Evolutionary conservation across 164 flowering plant genomes (phyloP).

Genomic region (Paratinospora sagittata): DNA sequence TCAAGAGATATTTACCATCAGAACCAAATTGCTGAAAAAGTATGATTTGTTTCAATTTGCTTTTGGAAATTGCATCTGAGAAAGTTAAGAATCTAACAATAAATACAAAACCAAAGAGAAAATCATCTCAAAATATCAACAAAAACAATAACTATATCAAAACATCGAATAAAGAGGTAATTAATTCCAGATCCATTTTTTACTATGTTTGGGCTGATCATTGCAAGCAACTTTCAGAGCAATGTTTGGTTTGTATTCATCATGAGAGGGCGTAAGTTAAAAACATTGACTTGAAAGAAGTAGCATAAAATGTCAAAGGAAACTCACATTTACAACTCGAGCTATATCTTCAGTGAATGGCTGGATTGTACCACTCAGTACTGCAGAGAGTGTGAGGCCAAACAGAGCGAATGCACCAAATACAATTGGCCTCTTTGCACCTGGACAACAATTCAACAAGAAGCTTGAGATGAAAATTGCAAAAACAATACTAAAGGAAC

Average conservation of each 20-base stretch:
- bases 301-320: background rate
- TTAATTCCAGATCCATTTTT: background rate
- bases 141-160: background rate
- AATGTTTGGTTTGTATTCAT: too few species aligned
- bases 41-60: background rate
- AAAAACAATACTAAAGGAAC: background rate
- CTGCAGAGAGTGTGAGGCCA: conserved; percentile 52
- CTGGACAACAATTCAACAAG: conserved; percentile 23
- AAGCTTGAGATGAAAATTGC: conserved; percentile 4
- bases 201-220: background rate
- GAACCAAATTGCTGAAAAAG: background rate
- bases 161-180: background rate
- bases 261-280: background rate
- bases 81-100: background rate
- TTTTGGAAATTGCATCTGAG: background rate
- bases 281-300: background rate
- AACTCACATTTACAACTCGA: conserved; percentile 82
- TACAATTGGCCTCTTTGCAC: conserved; percentile 51
- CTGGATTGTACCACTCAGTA: conserved; percentile 48
- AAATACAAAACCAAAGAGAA: background rate
- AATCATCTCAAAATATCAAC: conserved; percentile 1
- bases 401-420: conserved; percentile 39
- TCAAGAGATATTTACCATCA: background rate
- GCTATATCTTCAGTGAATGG: conserved; percentile 72
- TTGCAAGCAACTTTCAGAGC: background rate